Percentiles rank a stretch among this genome's conserved stretches.
Evolutionary conservation across 2,329 filamentous ascomycete genomes (phyloP).

Genomic region (Colletotrichum aenigma): DNA sequence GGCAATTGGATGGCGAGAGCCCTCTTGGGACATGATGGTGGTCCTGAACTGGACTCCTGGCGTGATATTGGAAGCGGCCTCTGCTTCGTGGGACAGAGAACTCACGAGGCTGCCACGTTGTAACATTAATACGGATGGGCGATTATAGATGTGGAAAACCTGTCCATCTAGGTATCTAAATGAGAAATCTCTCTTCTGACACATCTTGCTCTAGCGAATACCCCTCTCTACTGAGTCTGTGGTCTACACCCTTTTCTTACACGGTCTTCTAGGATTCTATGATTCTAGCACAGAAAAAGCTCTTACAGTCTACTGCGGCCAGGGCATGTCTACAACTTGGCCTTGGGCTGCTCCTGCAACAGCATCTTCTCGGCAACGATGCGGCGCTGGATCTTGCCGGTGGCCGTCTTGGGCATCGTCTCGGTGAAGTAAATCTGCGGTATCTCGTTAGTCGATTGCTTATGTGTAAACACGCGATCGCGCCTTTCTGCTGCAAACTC

Average conservation of each 20-base stretch:
- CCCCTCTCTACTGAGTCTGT: neutral
- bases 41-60: neutral
- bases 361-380: slow-evolving; percentile 88
- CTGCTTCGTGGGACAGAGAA: neutral
- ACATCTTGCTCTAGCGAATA: neutral
- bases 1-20: neutral
- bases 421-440: slow-evolving; percentile 81
- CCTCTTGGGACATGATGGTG: neutral
- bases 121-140: neutral
- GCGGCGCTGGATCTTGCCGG: slow-evolving; percentile 84
- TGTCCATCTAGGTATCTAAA: slow-evolving; percentile 6
- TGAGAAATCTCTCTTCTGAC: neutral
- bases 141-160: neutral
- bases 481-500: slow-evolving; percentile 23
- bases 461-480: neutral
- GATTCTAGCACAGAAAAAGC: neutral
- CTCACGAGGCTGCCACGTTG: neutral
- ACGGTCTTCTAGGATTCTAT: neutral
- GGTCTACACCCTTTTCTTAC: neutral
- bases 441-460: neutral
- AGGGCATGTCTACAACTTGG: slow-evolving; percentile 51
- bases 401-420: slow-evolving; percentile 90
- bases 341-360: slow-evolving; percentile 64
- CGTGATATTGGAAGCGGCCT: neutral
- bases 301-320: neutral